Conservation (phyloP, 495 filamentous ascomycete genomes). For the Pyronema domesticum region DNA sequence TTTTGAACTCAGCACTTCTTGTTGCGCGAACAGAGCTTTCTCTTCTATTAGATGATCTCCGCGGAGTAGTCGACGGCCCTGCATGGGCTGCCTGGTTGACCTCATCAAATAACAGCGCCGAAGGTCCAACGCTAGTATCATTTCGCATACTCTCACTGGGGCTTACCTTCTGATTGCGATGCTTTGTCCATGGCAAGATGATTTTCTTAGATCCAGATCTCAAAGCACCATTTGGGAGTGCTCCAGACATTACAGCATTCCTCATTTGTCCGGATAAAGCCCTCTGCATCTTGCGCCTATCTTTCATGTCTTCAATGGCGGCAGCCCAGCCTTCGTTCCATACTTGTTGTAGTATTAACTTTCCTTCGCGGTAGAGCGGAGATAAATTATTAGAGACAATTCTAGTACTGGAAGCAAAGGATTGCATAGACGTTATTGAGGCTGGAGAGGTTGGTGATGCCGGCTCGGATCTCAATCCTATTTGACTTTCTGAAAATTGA, state of each 20-base stretch:
- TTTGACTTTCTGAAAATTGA: not conserved
- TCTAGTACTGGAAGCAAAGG: not conserved
- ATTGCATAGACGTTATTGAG: not conserved
- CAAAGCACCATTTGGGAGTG: not conserved
- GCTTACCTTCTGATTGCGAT: not conserved
- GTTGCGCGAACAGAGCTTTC: not conserved
- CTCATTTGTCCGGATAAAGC: conserved; percentile 7
- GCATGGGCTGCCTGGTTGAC: not conserved
- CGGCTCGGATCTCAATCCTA: not conserved
- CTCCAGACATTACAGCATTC: conserved; percentile 13
- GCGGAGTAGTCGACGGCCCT: not conserved
- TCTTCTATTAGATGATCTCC: not conserved
- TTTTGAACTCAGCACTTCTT: not conserved
- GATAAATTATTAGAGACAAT: conserved; percentile 7
- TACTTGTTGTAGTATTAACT: conserved; percentile 5
- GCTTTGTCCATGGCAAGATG: not conserved
- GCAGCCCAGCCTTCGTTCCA: conserved; percentile 9
- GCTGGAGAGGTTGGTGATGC: not conserved
- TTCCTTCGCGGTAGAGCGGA: conserved; percentile 6
- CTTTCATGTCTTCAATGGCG: conserved; percentile 2
- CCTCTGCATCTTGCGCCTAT: conserved; percentile 3
- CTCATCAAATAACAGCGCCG: not conserved
- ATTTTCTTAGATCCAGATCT: not conserved
- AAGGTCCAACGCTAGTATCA: not conserved
- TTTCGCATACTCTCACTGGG: not conserved